Conservation (phyloP, 2,329 filamentous ascomycete genomes). For the Aspergillus viridinutans region DNA sequence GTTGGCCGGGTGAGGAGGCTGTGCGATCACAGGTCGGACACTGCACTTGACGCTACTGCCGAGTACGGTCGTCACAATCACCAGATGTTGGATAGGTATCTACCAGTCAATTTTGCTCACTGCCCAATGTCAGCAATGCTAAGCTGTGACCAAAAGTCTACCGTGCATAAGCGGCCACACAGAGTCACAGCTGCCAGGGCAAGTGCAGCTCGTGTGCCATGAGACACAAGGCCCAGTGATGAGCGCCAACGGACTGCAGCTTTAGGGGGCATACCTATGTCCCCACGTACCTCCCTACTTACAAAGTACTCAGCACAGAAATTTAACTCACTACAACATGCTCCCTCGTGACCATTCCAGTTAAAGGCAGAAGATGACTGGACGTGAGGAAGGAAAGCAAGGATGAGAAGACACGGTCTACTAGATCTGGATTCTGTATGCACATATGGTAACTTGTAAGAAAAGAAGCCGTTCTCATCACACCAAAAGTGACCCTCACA, state of each 20-base stretch:
- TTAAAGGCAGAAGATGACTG: background rate
- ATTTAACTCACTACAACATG: background rate
- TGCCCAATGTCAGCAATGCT: constrained; percentile 6
- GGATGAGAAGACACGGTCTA: background rate
- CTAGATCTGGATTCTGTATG: background rate
- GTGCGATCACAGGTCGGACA: background rate
- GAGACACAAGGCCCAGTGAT: background rate
- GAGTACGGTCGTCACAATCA: constrained; percentile 2
- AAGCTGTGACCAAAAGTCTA: constrained; percentile 21
- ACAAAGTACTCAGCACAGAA: background rate
- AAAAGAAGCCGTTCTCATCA: background rate
- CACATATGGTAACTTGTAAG: background rate
- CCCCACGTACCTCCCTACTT: background rate
- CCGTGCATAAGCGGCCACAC: constrained; percentile 16
- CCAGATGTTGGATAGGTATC: background rate
- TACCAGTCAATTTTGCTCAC: constrained; percentile 3
- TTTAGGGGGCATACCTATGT: background rate
- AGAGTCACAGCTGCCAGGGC: constrained; percentile 6
- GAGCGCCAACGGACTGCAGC: background rate
- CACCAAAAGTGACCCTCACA: background rate
- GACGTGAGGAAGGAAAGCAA: background rate
- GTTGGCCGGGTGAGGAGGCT: background rate
- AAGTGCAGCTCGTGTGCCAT: constrained; percentile 8
- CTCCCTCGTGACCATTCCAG: background rate
- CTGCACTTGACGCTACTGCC: background rate